phyloP scores from a whole-genome alignment of 768 basidiomycete genomes.

The Trametes punicea region DNA sequence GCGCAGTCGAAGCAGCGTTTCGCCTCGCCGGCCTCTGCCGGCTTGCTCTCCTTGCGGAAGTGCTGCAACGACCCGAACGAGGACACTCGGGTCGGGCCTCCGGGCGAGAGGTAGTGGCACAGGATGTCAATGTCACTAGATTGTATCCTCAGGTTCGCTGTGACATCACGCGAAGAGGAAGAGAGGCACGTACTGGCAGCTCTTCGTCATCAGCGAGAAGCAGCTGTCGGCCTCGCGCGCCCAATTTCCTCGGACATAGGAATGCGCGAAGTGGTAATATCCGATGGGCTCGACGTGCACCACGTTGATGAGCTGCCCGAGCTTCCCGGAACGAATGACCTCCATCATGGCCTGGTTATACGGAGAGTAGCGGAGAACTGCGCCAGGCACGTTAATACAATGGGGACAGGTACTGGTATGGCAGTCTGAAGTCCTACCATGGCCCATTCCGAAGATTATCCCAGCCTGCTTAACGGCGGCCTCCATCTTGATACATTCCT shows the following conservation, averaged over 20 bases:
- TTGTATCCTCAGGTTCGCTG: neutral
- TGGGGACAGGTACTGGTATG: neutral
- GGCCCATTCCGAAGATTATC: slow-evolving; percentile 82
- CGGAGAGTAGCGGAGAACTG: slow-evolving; percentile 86
- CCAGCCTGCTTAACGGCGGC: slow-evolving; percentile 63
- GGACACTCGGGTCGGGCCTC: slow-evolving; percentile 63
- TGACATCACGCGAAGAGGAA: neutral
- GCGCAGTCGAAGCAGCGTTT: slow-evolving; percentile 78
- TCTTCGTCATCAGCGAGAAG: slow-evolving; percentile 86
- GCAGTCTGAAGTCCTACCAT: slow-evolving; percentile 50
- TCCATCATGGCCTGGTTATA: slow-evolving; percentile 70
- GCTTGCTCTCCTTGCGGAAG: slow-evolving; percentile 73
- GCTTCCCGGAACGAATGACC: slow-evolving; percentile 62
- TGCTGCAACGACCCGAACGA: slow-evolving; percentile 86
- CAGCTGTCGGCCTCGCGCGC: slow-evolving; percentile 61
- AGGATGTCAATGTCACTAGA: slow-evolving; percentile 80
- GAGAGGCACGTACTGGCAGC: slow-evolving; percentile 67
- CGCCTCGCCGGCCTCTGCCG: slow-evolving; percentile 60
- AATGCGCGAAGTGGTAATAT: slow-evolving; percentile 87
- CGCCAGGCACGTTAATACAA: slow-evolving; percentile 2
- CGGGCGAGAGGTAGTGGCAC: slow-evolving; percentile 72
- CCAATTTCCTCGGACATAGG: slow-evolving; percentile 86
- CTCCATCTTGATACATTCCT: slow-evolving; percentile 76
- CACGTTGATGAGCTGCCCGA: slow-evolving; percentile 79
- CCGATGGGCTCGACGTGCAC: slow-evolving; percentile 87